Conservation (phyloP, 192 early-diverging fungal genomes). For the Rhizophagus clarus region DNA sequence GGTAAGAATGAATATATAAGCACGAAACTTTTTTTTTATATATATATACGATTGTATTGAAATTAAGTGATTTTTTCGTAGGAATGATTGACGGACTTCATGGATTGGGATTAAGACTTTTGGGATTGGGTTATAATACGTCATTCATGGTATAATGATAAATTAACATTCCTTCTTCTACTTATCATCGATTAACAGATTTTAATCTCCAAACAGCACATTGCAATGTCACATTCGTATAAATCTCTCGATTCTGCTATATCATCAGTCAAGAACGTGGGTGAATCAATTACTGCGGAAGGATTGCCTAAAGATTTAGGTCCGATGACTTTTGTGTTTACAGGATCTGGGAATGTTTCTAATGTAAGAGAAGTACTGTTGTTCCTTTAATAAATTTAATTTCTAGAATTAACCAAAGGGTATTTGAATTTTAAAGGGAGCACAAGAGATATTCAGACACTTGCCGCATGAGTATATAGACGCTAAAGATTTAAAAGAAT, state of each 20-base stretch:
- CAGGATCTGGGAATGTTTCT: constrained; percentile 90
- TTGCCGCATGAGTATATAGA: constrained; percentile 91
- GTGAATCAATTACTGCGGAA: constrained; percentile 82
- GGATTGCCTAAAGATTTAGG: constrained; percentile 87
- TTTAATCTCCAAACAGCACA: constrained; percentile 46
- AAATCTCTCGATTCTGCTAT: constrained; percentile 64
- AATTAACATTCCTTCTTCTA: constrained; percentile 2
- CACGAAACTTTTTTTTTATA: neutral
- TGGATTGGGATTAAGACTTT: constrained; percentile 86
- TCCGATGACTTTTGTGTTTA: constrained; percentile 90
- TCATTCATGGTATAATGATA: constrained; percentile 79
- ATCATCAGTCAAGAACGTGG: constrained; percentile 62
- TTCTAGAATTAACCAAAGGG: neutral
- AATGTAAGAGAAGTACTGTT: constrained; percentile 40
- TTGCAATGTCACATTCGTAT: constrained; percentile 76
- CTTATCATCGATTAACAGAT: constrained; percentile 36
- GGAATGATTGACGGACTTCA: constrained; percentile 91
- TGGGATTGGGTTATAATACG: constrained; percentile 89
- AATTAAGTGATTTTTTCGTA: neutral
- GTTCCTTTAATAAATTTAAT: neutral
- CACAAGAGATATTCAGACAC: constrained; percentile 85
- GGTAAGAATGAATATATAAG: constrained; percentile 45
- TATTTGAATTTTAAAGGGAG: constrained; percentile 56
- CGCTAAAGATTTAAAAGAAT: constrained; percentile 62
- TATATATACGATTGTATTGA: neutral